phyloP scores from a whole-genome alignment of 495 filamentous ascomycete genomes.

The Podospora pseudopauciseta region DNA sequence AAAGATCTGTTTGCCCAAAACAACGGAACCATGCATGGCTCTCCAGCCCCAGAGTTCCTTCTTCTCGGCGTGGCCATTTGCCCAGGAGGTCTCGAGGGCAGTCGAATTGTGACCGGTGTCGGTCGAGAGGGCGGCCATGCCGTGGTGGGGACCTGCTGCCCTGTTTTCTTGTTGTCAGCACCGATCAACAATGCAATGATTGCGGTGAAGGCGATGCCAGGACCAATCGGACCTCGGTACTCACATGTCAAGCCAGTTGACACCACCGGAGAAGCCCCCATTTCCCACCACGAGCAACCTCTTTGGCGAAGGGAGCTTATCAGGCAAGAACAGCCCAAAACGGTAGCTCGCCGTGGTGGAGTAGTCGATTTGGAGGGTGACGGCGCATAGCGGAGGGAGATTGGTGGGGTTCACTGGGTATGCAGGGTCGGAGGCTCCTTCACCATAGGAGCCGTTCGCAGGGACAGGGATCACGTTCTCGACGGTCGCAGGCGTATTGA shows the following conservation, averaged over 20 bases:
- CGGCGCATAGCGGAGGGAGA: constrained; percentile 48
- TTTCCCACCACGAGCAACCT: constrained; percentile 44
- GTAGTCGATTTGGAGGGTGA: constrained; percentile 43
- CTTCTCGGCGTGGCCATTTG: constrained; percentile 17
- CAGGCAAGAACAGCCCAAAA: constrained; percentile 51
- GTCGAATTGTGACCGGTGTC: constrained; percentile 54
- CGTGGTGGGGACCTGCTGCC: constrained; percentile 26
- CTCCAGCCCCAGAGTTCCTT: constrained; percentile 45
- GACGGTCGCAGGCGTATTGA: constrained; percentile 10
- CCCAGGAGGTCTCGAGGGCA: constrained; percentile 44
- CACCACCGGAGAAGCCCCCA: constrained; percentile 47
- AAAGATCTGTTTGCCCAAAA: constrained; percentile 41
- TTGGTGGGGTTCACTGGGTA: constrained; percentile 45
- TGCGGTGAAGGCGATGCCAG: too few relatives aligned
- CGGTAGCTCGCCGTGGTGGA: constrained; percentile 42
- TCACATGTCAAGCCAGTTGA: constrained; percentile 49
- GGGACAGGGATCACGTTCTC: constrained; percentile 33
- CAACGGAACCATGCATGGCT: constrained; percentile 50
- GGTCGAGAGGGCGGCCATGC: constrained; percentile 54
- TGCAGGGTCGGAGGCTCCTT: constrained; percentile 35
- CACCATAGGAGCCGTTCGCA: constrained; percentile 34
- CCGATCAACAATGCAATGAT: too few relatives aligned
- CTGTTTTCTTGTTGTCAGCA: not conserved
- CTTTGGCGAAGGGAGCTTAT: constrained; percentile 39
- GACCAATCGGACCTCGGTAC: not conserved